Evolutionary conservation across 495 filamentous ascomycete genomes (phyloP).

Genomic region (Aspergillus biplanus): DNA sequence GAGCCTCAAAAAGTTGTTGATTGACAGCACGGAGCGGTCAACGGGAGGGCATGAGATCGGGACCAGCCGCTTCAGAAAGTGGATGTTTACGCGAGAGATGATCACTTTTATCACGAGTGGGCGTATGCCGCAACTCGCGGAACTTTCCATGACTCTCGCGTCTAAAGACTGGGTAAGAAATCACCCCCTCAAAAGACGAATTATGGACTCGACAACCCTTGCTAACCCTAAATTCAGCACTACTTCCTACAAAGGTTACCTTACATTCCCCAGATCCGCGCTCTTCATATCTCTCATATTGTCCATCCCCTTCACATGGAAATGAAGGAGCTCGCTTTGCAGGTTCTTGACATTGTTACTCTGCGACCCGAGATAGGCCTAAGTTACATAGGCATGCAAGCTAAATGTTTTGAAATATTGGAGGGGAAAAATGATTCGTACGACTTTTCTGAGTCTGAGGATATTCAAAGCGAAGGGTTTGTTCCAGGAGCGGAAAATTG

Average conservation of each 20-base stretch:
- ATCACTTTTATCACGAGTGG: constrained; percentile 81
- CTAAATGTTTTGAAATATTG: constrained; percentile 88
- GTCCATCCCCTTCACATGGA: constrained; percentile 61
- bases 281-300: constrained; percentile 79
- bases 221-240: constrained; percentile 59
- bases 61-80: constrained; percentile 64
- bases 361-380: constrained; percentile 84
- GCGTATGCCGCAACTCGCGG: constrained; percentile 74
- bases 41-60: constrained; percentile 35
- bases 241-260: constrained; percentile 84
- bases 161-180: constrained; percentile 83
- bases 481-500: constrained; percentile 45
- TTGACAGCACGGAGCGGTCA: constrained; percentile 69
- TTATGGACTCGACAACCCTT: constrained; percentile 1
- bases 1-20: constrained; percentile 76
- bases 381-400: constrained; percentile 78
- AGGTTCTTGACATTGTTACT: constrained; percentile 83
- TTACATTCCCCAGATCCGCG: constrained; percentile 71
- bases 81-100: constrained; percentile 77
- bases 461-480: constrained; percentile 46
- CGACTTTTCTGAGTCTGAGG: constrained; percentile 38
- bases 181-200: neutral
- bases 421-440: constrained; percentile 62
- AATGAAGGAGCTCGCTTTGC: constrained; percentile 75
- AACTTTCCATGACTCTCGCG: constrained; percentile 77